Percentiles rank a stretch among this genome's conserved stretches.
phyloP scores from a whole-genome alignment of 331 rosid genomes.

The Acacia pycnantha region DNA sequence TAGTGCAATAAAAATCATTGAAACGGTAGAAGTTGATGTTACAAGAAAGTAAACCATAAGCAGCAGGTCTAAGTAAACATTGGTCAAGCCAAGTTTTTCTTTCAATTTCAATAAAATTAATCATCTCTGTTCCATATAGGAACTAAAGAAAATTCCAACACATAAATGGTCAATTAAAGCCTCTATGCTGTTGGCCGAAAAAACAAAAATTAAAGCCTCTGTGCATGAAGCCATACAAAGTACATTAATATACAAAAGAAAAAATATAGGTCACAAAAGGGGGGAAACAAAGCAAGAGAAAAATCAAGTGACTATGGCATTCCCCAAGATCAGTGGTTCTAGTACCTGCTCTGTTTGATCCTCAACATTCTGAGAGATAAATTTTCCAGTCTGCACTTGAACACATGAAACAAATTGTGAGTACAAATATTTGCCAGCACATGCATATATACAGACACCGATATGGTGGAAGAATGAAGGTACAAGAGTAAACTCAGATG shows the following conservation, averaged over 20 bases:
- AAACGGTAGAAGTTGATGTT: neutral
- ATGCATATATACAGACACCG: neutral
- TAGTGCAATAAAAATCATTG: neutral
- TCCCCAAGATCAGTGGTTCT: neutral
- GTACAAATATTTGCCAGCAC: neutral
- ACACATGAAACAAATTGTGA: slow-evolving; percentile 17
- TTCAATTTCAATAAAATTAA: neutral
- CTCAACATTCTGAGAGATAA: slow-evolving; percentile 67
- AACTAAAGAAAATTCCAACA: neutral
- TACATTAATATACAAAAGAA: neutral
- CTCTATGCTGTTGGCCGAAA: too few relatives aligned
- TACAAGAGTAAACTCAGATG: neutral
- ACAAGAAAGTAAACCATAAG: neutral
- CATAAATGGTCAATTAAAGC: neutral
- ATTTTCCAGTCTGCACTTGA: slow-evolving; percentile 66
- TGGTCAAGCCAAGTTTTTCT: neutral
- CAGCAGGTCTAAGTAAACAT: neutral
- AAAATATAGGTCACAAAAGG: neutral
- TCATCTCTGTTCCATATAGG: neutral
- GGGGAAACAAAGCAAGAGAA: neutral
- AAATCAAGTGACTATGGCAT: neutral
- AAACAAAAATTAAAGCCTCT: neutral
- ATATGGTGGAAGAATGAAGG: neutral
- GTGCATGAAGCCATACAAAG: neutral
- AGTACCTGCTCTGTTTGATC: slow-evolving; percentile 86